Evolutionary conservation across 2,329 filamentous ascomycete species (phyloP), one percentile per base, ranked within the genome.

Genomic region (Pseudocercospora musae): DNA sequence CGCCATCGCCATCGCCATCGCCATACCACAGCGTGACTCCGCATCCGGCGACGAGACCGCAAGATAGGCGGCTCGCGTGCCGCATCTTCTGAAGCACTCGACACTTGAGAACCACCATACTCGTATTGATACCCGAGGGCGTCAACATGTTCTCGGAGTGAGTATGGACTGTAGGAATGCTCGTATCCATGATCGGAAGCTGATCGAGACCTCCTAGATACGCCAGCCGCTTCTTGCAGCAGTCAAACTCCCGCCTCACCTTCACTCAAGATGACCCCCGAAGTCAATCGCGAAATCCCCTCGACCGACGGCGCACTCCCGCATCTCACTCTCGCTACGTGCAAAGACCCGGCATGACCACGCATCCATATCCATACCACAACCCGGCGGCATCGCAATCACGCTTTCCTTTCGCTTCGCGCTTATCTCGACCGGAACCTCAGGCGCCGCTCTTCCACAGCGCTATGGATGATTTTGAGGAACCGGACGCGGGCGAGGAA

Each of bases 371-470:
- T 74, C 92, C 92, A 8, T 96, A 96, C 78, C 89, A 91, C 72
- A 84, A 83, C 11, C 78, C 73, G 65, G 83, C 85, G 48, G 91
- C 90, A 2, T 87, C 92, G 52, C 85, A 92, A 58, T 85, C 85
- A 18, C 85, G 86, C 69, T 93, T 96, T 65, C 88, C 87, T 29
- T 96, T 96, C 74, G 87, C 89, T 27, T 92, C 91, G 10, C 85
- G 92, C 56, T 87, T 90, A 64, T 85, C 89, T 4, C 82, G 86
- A 49, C 89, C 91, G 62, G 72, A 75, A 27, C 66, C 66, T 23
- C 90, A 92, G 69, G 93, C 94, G 9, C 95, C 95, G 59, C 82
- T 99, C n/a, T 98, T 99, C 76, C 92, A 95, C 77, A 96, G 92
- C 72, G 88, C 91, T 4, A 86, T 92, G 15, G 92, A 96, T 75